Conservation (phyloP, 2,329 filamentous ascomycete species). For the Talaromyces piceae region DNA sequence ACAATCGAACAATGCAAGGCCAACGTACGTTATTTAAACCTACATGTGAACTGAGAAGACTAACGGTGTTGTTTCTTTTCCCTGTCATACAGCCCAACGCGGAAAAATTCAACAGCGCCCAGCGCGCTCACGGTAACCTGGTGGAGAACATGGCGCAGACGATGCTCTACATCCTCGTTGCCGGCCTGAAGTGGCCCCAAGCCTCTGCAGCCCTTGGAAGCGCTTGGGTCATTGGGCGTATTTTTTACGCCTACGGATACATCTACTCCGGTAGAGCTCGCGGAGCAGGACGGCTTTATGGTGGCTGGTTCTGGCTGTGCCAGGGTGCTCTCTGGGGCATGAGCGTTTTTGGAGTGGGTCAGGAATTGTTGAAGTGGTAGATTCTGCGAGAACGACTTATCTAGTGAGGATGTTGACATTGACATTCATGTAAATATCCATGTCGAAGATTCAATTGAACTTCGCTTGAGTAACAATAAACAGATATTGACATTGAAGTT, state of each 20-base stretch:
- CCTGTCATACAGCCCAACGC: conserved; percentile 27
- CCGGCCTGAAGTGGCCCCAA: conserved; percentile 48
- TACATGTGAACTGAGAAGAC: neutral
- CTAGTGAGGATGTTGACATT: too few species aligned
- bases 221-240: conserved; percentile 45
- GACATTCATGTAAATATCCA: too few species aligned
- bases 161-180: conserved; percentile 46
- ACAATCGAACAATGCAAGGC: conserved; percentile 46
- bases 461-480: too few species aligned
- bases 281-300: conserved; percentile 31
- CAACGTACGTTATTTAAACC: conserved; percentile 27
- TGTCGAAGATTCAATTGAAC: too few species aligned
- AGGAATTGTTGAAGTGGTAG: conserved; percentile 21
- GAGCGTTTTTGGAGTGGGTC: conserved; percentile 29
- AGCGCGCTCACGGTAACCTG: conserved; percentile 53
- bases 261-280: conserved; percentile 33
- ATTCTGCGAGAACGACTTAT: too few species aligned
- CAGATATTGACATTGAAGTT: too few species aligned
- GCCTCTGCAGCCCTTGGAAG: conserved; percentile 40
- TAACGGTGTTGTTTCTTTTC: too few species aligned
- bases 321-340: conserved; percentile 36
- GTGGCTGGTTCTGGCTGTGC: conserved; percentile 31
- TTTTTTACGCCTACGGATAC: conserved; percentile 44
- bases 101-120: conserved; percentile 47
- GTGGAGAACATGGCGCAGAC: conserved; percentile 50